Evolutionary conservation across 2,329 filamentous ascomycete genomes (phyloP).

Genomic region (Paecilomyces sp.): DNA sequence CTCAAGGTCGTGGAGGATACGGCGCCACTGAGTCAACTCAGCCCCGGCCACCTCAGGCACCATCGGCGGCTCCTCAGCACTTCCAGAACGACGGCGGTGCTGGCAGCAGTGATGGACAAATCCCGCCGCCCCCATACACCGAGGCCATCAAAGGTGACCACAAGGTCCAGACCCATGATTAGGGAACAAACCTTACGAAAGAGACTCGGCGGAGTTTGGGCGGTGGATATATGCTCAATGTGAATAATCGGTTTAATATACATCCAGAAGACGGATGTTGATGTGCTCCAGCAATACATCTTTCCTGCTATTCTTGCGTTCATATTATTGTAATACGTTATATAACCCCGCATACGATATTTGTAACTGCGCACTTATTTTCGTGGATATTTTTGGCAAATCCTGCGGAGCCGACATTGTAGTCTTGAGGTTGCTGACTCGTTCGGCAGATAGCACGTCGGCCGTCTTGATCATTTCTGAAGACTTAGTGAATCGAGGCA

Average conservation of each 20-base stretch:
- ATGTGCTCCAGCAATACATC: neutral
- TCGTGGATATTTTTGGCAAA: neutral
- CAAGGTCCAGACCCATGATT: conserved; percentile 71
- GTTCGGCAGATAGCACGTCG: no score
- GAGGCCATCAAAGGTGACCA: conserved; percentile 85
- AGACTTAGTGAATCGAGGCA: no score
- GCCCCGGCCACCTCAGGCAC: conserved; percentile 9
- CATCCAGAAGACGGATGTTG: neutral
- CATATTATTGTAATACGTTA: neutral
- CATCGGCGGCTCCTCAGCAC: neutral
- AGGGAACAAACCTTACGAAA: conserved; percentile 11
- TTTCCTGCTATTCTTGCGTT: neutral
- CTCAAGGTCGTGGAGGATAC: conserved; percentile 26
- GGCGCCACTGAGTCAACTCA: conserved; percentile 31
- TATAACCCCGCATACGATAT: neutral
- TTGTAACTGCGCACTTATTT: neutral
- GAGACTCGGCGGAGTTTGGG: neutral
- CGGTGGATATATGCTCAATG: neutral
- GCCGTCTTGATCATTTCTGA: no score
- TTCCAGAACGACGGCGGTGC: conserved; percentile 11
- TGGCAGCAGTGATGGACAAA: conserved; percentile 30
- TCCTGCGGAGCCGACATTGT: no score
- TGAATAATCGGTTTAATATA: neutral
- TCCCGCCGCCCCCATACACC: conserved; percentile 72
- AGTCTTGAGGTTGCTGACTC: neutral